A percentile compares a stretch with the other conserved stretches of the same genome.
phyloP scores from a whole-genome alignment of 2,329 filamentous ascomycete genomes.

The Cordyceps fumosorosea region DNA sequence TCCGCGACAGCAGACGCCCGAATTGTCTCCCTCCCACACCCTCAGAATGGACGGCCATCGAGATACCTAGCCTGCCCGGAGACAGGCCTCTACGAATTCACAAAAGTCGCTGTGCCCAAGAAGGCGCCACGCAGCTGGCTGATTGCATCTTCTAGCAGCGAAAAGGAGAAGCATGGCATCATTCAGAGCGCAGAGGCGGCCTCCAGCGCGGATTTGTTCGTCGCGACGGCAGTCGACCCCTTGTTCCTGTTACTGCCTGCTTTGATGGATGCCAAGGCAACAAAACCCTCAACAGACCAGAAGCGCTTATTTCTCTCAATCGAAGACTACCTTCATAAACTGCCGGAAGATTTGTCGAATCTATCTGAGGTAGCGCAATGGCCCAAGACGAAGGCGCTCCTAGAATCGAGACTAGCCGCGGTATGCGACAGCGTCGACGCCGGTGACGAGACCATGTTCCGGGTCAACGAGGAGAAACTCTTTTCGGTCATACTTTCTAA shows the following conservation, averaged over 20 bases:
- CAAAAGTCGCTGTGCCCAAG: constrained; percentile 46
- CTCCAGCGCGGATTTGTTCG: constrained; percentile 65
- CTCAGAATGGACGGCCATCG: constrained; percentile 46
- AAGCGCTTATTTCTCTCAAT: constrained; percentile 62
- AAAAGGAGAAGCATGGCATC: constrained; percentile 12
- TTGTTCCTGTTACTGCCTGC: constrained; percentile 77
- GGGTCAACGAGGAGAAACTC: constrained; percentile 68
- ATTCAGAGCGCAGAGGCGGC: constrained; percentile 41
- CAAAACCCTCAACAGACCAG: constrained; percentile 36
- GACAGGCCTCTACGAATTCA: constrained; percentile 60
- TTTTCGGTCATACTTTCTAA: constrained; percentile 60
- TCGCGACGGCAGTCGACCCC: constrained; percentile 79
- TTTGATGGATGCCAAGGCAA: constrained; percentile 42
- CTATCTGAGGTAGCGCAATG: constrained; percentile 50
- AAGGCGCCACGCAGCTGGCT: constrained; percentile 56
- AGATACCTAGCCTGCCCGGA: constrained; percentile 58
- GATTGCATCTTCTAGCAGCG: constrained; percentile 31
- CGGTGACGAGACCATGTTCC: constrained; percentile 79
- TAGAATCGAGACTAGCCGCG: constrained; percentile 60
- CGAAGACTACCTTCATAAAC: constrained; percentile 65
- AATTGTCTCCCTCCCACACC: constrained; percentile 55
- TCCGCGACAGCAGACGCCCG: constrained; percentile 45
- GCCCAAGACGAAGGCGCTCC: constrained; percentile 37
- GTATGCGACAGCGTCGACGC: constrained; percentile 80
- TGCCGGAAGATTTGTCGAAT: constrained; percentile 50